Evolutionary conservation across 306 rosid genomes (phyloP), one percentile per base, ranked within the genome.

Genomic region (Acacia melanoxylon): DNA sequence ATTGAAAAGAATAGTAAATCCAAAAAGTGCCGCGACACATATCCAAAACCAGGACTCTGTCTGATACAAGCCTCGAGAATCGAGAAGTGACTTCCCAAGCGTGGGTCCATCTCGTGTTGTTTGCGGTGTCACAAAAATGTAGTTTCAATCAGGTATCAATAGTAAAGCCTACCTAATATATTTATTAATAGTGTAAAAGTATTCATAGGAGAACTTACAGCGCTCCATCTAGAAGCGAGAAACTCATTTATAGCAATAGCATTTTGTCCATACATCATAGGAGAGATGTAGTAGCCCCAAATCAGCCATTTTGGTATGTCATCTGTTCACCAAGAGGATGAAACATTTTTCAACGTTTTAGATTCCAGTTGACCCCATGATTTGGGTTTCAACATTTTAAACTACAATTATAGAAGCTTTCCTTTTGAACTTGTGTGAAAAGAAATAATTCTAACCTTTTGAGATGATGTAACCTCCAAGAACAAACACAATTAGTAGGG

Each of bases 261-360:
- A 79, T 92, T 92, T 42, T 92, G 97, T 79, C 94, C 97, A 74
- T 92, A 92, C 94, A 84, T 88, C 90, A 92, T 90, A 40, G 97
- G 97, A 63, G 90, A 90, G 8, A 68, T 5, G 72, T 88, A 92
- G 74, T 86, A 92, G 27, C 92, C 88, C 97, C 97, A 92, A 31
- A 88, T 65, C 85, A 90, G 79, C 93, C 93, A 92, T 5, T 83
- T 45, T 58, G 54, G 75, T 72, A 92, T 81, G 71, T 90, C 92
- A 35, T 76, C 96, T 91, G n/a, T n/a, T 48, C 49, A 22, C 46
- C 68, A 70, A 76, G 70, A 69, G 56, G 71, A 70, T 75, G 68
- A 48, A n/a, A 17, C 46, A 37, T 37, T 52, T 27, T 78, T 63
- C 37, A 65, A 4, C 29, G 1, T 73, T 79, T 42, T 54, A 69